Evolutionary conservation across 768 basidiomycete species (phyloP).

Genomic region (Leccinum barrowsii): DNA sequence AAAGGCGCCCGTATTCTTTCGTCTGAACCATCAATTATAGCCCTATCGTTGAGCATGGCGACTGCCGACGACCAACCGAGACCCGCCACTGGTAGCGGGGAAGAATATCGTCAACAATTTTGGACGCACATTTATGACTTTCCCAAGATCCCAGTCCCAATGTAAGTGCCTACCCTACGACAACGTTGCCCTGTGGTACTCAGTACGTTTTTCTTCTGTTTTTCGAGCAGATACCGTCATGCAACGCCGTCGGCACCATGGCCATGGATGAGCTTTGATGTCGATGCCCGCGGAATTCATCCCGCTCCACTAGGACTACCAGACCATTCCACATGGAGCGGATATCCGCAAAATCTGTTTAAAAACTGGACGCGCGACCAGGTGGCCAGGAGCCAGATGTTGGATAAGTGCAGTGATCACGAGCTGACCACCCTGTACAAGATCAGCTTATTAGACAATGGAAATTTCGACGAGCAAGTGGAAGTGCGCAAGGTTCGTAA

Average conservation of each 20-base stretch:
- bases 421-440: constrained; percentile 19
- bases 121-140: background rate
- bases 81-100: background rate
- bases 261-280: constrained; percentile 36
- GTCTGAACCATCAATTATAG: background rate
- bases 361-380: constrained; percentile 52
- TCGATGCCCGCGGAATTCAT: constrained; percentile 7
- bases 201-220: background rate
- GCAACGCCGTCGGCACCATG: constrained; percentile 39
- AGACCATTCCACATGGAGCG: constrained; percentile 23
- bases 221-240: constrained; percentile 27
- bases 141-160: constrained; percentile 18
- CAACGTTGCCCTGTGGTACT: background rate
- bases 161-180: constrained; percentile 12
- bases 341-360: constrained; percentile 50
- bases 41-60: constrained; percentile 7
- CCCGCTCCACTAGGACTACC: background rate
- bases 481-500: constrained; percentile 10
- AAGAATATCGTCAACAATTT: background rate
- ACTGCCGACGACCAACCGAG: background rate
- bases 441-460: constrained; percentile 15
- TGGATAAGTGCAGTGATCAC: constrained; percentile 16
- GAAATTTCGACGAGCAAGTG: constrained; percentile 14
- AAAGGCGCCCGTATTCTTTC: background rate
- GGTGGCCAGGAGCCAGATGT: constrained; percentile 35